Evolutionary conservation across 2,329 filamentous ascomycete genomes (phyloP), one percentile per base, ranked within the genome.

Genomic region (Fusarium tuaranense): DNA sequence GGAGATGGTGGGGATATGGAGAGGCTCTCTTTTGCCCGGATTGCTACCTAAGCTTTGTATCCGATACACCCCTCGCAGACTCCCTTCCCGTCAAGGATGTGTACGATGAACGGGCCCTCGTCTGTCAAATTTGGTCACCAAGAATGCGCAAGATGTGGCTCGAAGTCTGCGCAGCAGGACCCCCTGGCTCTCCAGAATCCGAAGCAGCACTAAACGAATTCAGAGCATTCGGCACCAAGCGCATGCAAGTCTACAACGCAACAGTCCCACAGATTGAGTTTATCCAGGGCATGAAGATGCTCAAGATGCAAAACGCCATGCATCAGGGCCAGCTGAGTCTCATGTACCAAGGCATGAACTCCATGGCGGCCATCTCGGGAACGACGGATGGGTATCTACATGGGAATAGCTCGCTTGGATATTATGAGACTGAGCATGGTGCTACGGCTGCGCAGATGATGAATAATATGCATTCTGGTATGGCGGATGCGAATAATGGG

Each of bases 61-160:
- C 58, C 7, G 74, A 80, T 14, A 82, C 82, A 1, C 22, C 72
- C 0, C 71, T 84, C 0, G 80, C 78, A 2, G 44, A 53, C 2
- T 62, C 67, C 1, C 66, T 83, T 22, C 75, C 78, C 0, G 68
- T 83, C 46, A 79, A 81, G 16, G 76, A 60, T 1, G 69, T 65
- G 1, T 69, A 72, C 7, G 76, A 82, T 13, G 71, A 79, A 14
- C 73, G 76, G 0, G 48, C 73, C 2, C 71, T 79, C 7, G 81
- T 82, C 44, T 85, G 83, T 58, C 81, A 82, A 38, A 76, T 84
- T 7, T 84, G 82, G 80, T 83, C 82, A 4, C 80, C 80, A 1
- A 80, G 83, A 7, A 84, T 85, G 82, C 82, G 83, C n/a, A 73
- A 59, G 1, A 78, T 82, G 72, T 84, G 80, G 78, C 71, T 76